Percentiles rank a stretch among this genome's conserved stretches.
phyloP scores from a whole-genome alignment of 108 stramenopile species.

The Stephanodiscus triporus region DNA sequence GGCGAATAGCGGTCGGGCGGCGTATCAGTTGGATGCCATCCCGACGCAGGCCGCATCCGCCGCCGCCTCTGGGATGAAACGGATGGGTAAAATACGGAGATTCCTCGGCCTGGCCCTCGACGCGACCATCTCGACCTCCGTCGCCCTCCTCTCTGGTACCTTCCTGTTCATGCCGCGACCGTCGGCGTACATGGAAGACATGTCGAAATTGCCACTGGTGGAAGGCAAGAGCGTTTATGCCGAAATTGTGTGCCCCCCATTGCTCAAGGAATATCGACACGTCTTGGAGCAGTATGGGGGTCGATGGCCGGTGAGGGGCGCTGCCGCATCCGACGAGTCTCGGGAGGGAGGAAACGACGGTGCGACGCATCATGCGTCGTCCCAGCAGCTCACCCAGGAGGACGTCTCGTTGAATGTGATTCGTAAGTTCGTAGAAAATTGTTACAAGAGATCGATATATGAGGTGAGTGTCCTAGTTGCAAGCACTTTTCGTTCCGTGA shows the following conservation, averaged over 20 bases:
- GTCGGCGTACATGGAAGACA: slow-evolving; percentile 46
- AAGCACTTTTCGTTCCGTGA: too few species aligned
- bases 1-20: neutral
- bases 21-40: slow-evolving; percentile 23
- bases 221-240: slow-evolving; percentile 47
- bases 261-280: slow-evolving; percentile 41
- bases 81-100: slow-evolving; percentile 15
- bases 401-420: slow-evolving; percentile 47
- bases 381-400: slow-evolving; percentile 35
- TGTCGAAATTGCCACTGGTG: slow-evolving; percentile 46
- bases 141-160: slow-evolving; percentile 34
- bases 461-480: slow-evolving; percentile 20
- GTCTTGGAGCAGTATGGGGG: slow-evolving; percentile 37
- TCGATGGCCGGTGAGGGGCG: slow-evolving; percentile 34
- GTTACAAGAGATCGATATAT: slow-evolving; percentile 41
- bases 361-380: neutral
- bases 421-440: slow-evolving; percentile 43
- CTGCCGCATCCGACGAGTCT: neutral
- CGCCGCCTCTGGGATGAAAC: neutral
- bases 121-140: slow-evolving; percentile 20
- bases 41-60: neutral
- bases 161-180: slow-evolving; percentile 48
- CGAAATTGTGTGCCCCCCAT: slow-evolving; percentile 50
- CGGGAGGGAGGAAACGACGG: too few species aligned
- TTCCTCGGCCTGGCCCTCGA: slow-evolving; percentile 28